Evolutionary conservation across 345 rosid genomes (phyloP), one percentile per base, ranked within the genome.

Genomic region (Jatropha curcas): DNA sequence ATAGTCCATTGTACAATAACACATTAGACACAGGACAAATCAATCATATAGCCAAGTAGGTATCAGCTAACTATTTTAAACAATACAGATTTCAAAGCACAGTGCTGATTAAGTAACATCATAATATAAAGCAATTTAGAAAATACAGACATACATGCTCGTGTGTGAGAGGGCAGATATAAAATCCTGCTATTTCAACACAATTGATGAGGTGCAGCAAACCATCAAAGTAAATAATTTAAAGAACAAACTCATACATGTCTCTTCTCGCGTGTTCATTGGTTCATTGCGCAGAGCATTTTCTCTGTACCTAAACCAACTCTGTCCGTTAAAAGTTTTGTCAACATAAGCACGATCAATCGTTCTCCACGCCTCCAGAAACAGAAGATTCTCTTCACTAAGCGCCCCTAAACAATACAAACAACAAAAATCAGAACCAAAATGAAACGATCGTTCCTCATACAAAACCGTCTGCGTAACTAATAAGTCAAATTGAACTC

Each of bases 291-390:
- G 91, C 71, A 94, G 74, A 11, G 97, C 98, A 78, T 86, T 81
- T 80, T 94, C 98, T 86, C 98, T 87, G 60, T 94, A 94, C 60
- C 92, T 92, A 83, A 94, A 94, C 98, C 98, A 92, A 81, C 95
- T 90, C 78, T 94, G 98, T 9, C 97, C 98, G 73, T 94, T 94
- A 74, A 94, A 94, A 56, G 86, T 87, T 75, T 94, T 94, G 76
- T 94, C 98, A 19, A 92, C 75, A 73, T 88, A 94, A 0, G 98
- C 97, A 41, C 96, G 97, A 75, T 92, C 98, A 77, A 94, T 90
- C 14, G 95, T 89, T 71, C 98, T 90, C 97, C 98, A 94, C 67
- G 98, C 98, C 78, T 94, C 98, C 25, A 94, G 66, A 79, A 94
- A 94, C 57, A 94, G 87, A 65, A 91, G 89, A 82, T 90, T 94